Base-by-base conservation (phyloP, 345 rosid species). In the Viola odorata region DNA sequence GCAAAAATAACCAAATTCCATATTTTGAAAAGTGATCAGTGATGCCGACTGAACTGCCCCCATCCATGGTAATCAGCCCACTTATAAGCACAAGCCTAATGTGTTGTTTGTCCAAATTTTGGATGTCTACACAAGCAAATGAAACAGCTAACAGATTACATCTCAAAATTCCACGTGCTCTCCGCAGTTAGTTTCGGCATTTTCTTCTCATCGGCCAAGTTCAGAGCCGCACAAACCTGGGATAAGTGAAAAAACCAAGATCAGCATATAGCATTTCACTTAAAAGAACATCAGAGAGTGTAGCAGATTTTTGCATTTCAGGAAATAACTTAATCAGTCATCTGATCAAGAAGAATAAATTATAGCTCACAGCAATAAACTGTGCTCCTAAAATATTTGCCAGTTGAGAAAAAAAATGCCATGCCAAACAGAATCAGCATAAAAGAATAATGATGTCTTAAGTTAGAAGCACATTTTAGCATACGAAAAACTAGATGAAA, bases 161-260 rank as follows among this genome's bases (percentile, higher is more conserved):
- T 73, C 56, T 87, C 91, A 41, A 90, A 74, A 75, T 82, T 78
- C 96, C 95, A 90, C 8, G 84, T 82, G 5, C 74, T 85, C 78
- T 89, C 96, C 7, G 91, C 96, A 8, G 63, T 85, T 62, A 85
- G 32, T 60, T 84, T 90, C 5, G 96, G 95, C 58, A 77, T 65
- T 72, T 82, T 85, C 40, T 62, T 54, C 69, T 83, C 88, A 51
- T 90, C 95, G 3, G 76, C 87, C 57, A 90, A 75, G 47, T 85
- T 81, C 77, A 90, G 61, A 37, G 91, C 77, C 45, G 95, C 89
- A 12, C 72, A 69, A 23, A 90, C 58, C 96, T 90, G 78, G 16
- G 44, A 47, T 49, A 57, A 50, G 64, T 23, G 3, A 63, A 37
- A 10, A 42, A 6, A 57, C 48, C 58, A 45, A 41, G 8, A 14